These are phyloP conservation scores for Paecilomyces niveus DNA, from an alignment of 2,329 filamentous ascomycete genomes.

Conservation along the genomic window DNA sequence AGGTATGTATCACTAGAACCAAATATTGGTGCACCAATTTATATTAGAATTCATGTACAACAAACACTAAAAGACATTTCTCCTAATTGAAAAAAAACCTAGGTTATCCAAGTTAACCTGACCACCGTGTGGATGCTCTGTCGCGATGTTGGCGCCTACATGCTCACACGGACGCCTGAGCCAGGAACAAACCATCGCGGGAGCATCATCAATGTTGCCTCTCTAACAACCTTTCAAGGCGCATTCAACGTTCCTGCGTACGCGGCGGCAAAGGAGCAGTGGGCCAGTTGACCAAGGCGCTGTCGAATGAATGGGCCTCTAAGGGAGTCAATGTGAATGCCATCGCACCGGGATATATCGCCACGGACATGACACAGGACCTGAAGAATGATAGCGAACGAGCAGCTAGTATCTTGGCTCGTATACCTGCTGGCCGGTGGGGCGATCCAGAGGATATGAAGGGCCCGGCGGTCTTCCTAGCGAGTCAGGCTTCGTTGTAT, in stretches of 20 bases:
- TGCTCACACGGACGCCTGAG: constrained; percentile 22
- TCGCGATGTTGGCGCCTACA: constrained; percentile 28
- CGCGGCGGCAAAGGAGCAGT: constrained; percentile 80
- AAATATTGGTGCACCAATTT: too few relatives aligned
- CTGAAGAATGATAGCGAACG: constrained; percentile 65
- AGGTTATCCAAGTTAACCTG: constrained; percentile 81
- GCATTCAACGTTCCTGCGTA: constrained; percentile 85
- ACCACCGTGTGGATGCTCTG: constrained; percentile 63
- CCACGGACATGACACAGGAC: constrained; percentile 89
- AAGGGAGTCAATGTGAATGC: constrained; percentile 78
- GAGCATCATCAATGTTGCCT: constrained; percentile 74
- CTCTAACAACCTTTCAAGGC: constrained; percentile 75
- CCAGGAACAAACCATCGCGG: constrained; percentile 20
- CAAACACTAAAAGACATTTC: neutral
- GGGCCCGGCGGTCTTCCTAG: constrained; percentile 70
- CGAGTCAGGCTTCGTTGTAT: constrained; percentile 67
- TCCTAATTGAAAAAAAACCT: neutral
- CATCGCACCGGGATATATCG: constrained; percentile 84
- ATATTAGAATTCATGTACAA: neutral
- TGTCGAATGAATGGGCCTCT: constrained; percentile 80
- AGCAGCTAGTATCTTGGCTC: constrained; percentile 64
- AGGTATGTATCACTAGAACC: constrained; percentile 35
- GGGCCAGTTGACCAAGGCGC: constrained; percentile 73
- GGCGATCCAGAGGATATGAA: constrained; percentile 81
- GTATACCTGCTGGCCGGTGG: constrained; percentile 82